Evolutionary conservation across 208 protist genomes (phyloP).

Genomic region (Leishmania braziliensis): DNA sequence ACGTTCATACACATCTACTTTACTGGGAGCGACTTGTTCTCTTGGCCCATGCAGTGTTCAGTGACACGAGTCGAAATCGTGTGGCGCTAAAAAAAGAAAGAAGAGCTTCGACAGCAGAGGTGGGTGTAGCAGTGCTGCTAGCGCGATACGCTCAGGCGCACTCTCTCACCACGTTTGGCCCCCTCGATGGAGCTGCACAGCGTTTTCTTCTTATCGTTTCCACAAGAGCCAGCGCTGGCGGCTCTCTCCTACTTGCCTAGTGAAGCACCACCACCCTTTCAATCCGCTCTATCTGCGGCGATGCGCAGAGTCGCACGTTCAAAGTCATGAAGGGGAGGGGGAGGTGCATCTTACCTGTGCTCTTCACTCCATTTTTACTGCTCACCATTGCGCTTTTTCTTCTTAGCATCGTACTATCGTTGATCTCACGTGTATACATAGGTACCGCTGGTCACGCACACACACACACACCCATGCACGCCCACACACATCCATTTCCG

Average conservation of each 20-base stretch:
- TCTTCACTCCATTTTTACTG: neutral
- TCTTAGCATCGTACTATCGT: neutral
- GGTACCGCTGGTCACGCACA: neutral
- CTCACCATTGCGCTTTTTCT: neutral
- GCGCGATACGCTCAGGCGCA: neutral
- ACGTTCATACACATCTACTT: neutral
- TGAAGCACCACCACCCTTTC: neutral
- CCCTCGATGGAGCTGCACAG: neutral
- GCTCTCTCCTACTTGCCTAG: neutral
- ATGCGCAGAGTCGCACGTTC: neutral
- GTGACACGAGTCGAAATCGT: neutral
- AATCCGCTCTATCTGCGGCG: neutral
- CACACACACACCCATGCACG: neutral
- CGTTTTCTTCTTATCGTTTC: neutral
- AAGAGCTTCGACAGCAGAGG: neutral
- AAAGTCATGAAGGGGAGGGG: neutral
- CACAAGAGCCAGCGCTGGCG: no score
- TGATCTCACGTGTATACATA: neutral
- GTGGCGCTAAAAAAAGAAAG: neutral
- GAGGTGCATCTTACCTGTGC: neutral
- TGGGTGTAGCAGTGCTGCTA: neutral
- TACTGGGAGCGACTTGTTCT: neutral
- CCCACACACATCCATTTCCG: neutral
- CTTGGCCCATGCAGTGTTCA: neutral
- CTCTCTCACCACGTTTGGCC: neutral